These are phyloP conservation scores for Debaryomyces nepalensis DNA, from an alignment of 1,139 yeast genomes.

Conservation along the genomic window DNA sequence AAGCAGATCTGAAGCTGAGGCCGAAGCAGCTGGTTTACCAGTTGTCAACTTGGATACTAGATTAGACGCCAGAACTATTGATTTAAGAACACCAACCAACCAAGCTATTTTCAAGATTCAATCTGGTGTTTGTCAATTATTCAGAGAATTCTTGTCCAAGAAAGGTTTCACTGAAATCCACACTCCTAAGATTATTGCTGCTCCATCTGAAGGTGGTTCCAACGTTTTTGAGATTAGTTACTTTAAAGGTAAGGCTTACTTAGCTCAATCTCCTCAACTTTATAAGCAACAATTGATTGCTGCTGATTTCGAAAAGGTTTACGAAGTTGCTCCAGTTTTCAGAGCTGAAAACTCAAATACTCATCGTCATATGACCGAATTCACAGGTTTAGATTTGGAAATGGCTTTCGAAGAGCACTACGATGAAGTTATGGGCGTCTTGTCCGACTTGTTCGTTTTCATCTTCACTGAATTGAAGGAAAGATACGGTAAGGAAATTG, in stretches of 20 bases:
- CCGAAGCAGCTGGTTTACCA: conserved; percentile 89
- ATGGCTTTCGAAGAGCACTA: conserved; percentile 98
- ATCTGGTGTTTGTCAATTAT: conserved; percentile 84
- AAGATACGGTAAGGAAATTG: conserved; percentile 84
- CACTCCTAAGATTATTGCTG: conserved; percentile 93
- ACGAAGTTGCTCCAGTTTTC: conserved; percentile 96
- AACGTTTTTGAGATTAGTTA: conserved; percentile 92
- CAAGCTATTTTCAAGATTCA: conserved; percentile 96
- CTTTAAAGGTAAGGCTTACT: conserved; percentile 88
- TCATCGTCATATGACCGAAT: conserved; percentile 99
- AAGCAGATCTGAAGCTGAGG: conserved; percentile 91
- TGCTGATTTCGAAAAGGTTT: conserved; percentile 95
- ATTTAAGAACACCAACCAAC: conserved; percentile 93
- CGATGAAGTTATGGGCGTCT: conserved; percentile 86
- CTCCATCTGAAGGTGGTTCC: conserved; percentile 98
- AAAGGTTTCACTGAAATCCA: conserved; percentile 87
- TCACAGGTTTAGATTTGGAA: conserved; percentile 95
- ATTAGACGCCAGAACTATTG: conserved; percentile 92
- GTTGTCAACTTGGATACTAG: conserved; percentile 96
- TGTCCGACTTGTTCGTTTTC: conserved; percentile 85
- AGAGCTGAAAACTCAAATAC: conserved; percentile 99
- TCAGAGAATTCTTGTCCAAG: conserved; percentile 79
- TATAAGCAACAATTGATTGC: conserved; percentile 98
- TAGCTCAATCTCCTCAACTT: conserved; percentile 98
- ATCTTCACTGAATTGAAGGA: conserved; percentile 82